Evolutionary conservation across 2,329 filamentous ascomycete species (phyloP), one percentile per base, ranked within the genome.

Genomic region (Cercospora janseana): DNA sequence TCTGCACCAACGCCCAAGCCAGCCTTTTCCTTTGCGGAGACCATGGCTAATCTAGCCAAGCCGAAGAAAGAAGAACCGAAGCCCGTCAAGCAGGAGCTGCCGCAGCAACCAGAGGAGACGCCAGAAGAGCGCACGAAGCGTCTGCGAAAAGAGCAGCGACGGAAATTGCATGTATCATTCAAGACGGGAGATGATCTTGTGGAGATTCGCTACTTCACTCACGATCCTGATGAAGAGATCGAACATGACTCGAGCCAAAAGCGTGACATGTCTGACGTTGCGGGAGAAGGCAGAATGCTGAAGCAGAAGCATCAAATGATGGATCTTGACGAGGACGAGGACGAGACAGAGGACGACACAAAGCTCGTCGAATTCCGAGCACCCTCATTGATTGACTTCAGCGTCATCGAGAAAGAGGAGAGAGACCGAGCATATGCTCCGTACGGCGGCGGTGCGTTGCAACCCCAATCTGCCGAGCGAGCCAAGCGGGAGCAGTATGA

Each of bases 231-330:
- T 1, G 86, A 90, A 63, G 85, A 88, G 59, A 76, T 83, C 50
- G 84, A 82, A 46, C 78, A 86, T 48, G 79, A 81, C 46, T 75
- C 78, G 48, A 85, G 82, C 61, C 83, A 88, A 76, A 79, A 85
- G 31, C 81, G 81, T 41, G 86, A 90, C 66, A 85, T 85, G 3
- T 79, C 79, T 23, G 86, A 90, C 64, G 84, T 88, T 61, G 82
- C 82, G 42, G 83, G 82, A 4, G 87, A 78, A 60, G 75, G 75
- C 26, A 71, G 72, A 32, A 75, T 76, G 72, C 72, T 78, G 67
- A 77, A 77, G 59, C 71, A 75, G 54, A 74, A 77, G 51, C 70
- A 88, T 62, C 85, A 87, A 41, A 82, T 85, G 35, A 79, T 81
- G 2, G 79, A 83, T 0, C 78, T 83, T 8, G 80, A 80, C 20